These are phyloP conservation scores for Crithidia mellificae DNA, from an alignment of 208 protist species.

Conservation along the genomic window DNA sequence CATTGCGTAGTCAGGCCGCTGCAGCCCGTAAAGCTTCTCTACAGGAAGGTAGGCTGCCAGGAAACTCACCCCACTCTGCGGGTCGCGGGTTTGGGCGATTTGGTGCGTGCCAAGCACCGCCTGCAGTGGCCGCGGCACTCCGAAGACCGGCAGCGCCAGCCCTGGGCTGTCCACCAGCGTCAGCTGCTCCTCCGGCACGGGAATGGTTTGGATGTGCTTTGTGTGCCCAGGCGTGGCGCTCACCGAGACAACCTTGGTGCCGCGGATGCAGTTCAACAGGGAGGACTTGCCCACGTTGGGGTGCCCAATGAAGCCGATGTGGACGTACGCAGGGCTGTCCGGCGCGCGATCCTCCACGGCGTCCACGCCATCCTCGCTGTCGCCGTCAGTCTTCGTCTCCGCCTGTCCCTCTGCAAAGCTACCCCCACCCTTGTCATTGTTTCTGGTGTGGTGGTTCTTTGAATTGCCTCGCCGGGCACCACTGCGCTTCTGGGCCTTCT, in stretches of 20 bases:
- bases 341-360: slow-evolving; percentile 49
- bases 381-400: no score
- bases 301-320: slow-evolving; percentile 97
- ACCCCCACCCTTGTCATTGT: no score
- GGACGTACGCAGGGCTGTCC: slow-evolving; percentile 42
- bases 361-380: slow-evolving; percentile 5
- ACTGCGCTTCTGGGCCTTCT: slow-evolving; percentile 20
- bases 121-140: slow-evolving; percentile 83
- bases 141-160: slow-evolving; percentile 95
- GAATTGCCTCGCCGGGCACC: slow-evolving; percentile 5
- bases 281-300: slow-evolving; percentile 99
- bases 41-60: slow-evolving; percentile 91
- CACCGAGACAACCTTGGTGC: slow-evolving; percentile 95
- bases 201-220: slow-evolving; percentile 98
- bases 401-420: no score
- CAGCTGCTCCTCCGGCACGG: slow-evolving; percentile 91
- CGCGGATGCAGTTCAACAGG: slow-evolving; percentile 97
- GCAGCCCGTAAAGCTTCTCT: slow-evolving; percentile 89
- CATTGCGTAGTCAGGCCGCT: slow-evolving; percentile 54
- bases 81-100: slow-evolving; percentile 96
- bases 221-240: slow-evolving; percentile 98
- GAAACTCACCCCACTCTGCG: slow-evolving; percentile 91
- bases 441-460: no score
- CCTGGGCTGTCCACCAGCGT: slow-evolving; percentile 98
- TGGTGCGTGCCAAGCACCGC: slow-evolving; percentile 95